Percentiles rank a stretch among this genome's conserved stretches.
phyloP scores from a whole-genome alignment of 768 basidiomycete genomes.

The Amanita polypyramis region DNA sequence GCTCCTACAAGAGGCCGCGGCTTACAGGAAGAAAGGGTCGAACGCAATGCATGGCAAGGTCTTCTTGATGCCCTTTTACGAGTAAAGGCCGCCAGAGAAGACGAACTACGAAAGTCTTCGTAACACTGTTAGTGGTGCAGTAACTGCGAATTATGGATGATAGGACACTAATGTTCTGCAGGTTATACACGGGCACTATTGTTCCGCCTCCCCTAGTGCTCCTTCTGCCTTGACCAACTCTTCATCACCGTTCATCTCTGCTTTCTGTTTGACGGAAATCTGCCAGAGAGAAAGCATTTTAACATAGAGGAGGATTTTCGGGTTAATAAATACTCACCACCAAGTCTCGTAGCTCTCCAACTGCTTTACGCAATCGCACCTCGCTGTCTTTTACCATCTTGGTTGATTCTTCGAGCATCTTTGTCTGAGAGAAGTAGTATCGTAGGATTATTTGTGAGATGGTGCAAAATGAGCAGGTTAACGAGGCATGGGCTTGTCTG shows the following conservation, averaged over 20 bases:
- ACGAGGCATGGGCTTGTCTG: neutral
- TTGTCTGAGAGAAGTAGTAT: constrained; percentile 31
- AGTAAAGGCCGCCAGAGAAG: constrained; percentile 37
- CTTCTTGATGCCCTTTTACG: constrained; percentile 58
- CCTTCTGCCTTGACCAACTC: constrained; percentile 49
- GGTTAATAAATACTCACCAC: constrained; percentile 40
- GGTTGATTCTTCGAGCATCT: constrained; percentile 64
- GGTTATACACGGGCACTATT: neutral
- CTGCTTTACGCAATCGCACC: constrained; percentile 48
- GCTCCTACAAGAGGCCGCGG: constrained; percentile 38
- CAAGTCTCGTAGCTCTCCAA: constrained; percentile 52
- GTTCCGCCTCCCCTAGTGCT: constrained; percentile 28
- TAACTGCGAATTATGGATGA: neutral
- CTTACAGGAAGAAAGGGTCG: constrained; percentile 67
- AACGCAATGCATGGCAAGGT: constrained; percentile 69
- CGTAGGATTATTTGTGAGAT: too few species aligned
- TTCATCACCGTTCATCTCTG: constrained; percentile 28
- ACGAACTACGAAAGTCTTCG: constrained; percentile 13
- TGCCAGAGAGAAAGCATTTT: constrained; percentile 14
- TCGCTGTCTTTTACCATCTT: constrained; percentile 72
- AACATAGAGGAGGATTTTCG: neutral
- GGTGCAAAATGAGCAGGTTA: neutral
- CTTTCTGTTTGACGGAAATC: constrained; percentile 34
- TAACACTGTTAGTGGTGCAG: neutral
- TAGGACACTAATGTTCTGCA: neutral